Conservation (phyloP, 805 yeast genomes). For the Yarrowia sp. region DNA sequence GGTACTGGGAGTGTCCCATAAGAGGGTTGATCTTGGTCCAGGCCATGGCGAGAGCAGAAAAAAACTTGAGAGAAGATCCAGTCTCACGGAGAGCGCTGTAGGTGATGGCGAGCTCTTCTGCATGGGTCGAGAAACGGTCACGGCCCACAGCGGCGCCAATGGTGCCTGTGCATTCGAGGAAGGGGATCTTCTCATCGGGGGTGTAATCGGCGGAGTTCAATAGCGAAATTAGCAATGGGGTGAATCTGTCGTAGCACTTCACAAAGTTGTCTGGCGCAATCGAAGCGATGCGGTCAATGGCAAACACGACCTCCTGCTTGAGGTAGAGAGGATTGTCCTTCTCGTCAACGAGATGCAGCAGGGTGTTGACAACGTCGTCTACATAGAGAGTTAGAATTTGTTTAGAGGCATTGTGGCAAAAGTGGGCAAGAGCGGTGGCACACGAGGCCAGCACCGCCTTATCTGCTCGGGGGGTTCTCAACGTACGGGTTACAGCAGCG, state of each 20-base stretch:
- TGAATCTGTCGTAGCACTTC: constrained; percentile 89
- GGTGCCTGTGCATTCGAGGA: constrained; percentile 18
- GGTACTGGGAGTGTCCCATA: constrained; percentile 63
- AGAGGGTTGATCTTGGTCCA: constrained; percentile 74
- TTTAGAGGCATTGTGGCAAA: constrained; percentile 85
- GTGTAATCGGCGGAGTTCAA: constrained; percentile 59
- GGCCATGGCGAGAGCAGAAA: constrained; percentile 96
- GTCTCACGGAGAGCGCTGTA: constrained; percentile 37
- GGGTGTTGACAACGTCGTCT: constrained; percentile 70
- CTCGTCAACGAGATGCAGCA: constrained; percentile 72
- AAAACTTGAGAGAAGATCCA: constrained; percentile 82
- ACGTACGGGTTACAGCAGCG: constrained; percentile 57
- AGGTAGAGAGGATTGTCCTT: constrained; percentile 73
- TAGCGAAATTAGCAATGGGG: constrained; percentile 81
- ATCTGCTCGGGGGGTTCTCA: constrained; percentile 64
- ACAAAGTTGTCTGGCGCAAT: constrained; percentile 85
- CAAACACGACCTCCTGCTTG: constrained; percentile 94
- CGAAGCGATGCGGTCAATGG: constrained; percentile 95
- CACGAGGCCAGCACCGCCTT: constrained; percentile 91
- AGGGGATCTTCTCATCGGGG: constrained; percentile 51
- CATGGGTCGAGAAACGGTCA: constrained; percentile 76
- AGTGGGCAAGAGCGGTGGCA: constrained; percentile 96
- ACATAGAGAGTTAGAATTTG: constrained; percentile 86
- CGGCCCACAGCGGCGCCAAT: constrained; percentile 71
- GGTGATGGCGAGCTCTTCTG: constrained; percentile 54